Evolutionary conservation across 176 grass and related monocot genomes (phyloP), one percentile per base, ranked within the genome.

Genomic region (Bonia amplexicaulis): DNA sequence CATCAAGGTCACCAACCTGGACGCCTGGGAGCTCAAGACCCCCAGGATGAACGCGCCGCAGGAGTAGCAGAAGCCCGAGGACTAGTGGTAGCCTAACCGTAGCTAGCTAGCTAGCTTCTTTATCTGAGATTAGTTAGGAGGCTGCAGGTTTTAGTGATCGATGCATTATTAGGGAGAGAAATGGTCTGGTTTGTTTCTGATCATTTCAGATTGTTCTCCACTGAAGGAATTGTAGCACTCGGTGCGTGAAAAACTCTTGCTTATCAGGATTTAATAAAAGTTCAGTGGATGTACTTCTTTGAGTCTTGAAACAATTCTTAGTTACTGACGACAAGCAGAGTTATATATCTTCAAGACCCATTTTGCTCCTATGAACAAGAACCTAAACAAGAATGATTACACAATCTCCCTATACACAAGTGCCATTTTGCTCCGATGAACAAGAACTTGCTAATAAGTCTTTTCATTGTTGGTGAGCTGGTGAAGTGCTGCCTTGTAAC

Each of bases 1-100:
- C 35, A 26, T 88, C 66, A 86, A 79, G 72, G 67, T 92, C 11
- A 54, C 79, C 3, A 68, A 45, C 8, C 78, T 92, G 41, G 55
- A 88, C 53, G 86, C 86, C 42, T 92, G 90, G 90, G 90, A 88
- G 90, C 85, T 92, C 37, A 86, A 57, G 79, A 87, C 85, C 7
- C 85, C 85, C 0, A 87, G 47, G 48, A 87, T 81, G 85, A 87
- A 87, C 48, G 48, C 17, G 41, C 65, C 74, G 60, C 12, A 53
- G 85, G 47, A 87, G 85, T 57, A 74, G 85, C 35, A 64, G 48
- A 16, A 46, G 41, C 42, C 11, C 39, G 23, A 20, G 60, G 33
- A 61, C 52, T 51, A 14, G 47, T 64, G 31, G 15, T 71, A 57
- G 23, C 20, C 4, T 55, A 42, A 33, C 17, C 14, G 44, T 63